Percentiles rank a stretch among this genome's conserved stretches.
Evolutionary conservation across 192 early-diverging fungal species (phyloP).

Genomic region (Backusella liffmaniae): DNA sequence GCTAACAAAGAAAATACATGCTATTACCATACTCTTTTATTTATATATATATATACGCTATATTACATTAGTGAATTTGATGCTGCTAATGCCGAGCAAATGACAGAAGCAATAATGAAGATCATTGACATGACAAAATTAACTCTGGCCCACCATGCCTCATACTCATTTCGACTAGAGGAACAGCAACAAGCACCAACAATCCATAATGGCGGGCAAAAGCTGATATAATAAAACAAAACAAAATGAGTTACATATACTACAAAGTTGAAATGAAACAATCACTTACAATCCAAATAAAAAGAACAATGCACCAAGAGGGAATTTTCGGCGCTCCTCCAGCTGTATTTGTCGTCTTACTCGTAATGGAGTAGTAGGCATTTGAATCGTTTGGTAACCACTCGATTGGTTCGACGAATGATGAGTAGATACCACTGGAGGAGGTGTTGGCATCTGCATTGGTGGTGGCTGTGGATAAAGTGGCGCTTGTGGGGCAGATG

Average conservation of each 20-base stretch:
- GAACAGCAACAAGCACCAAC: slow-evolving; percentile 25
- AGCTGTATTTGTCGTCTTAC: background rate
- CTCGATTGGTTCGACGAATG: background rate
- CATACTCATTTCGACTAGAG: slow-evolving; percentile 24
- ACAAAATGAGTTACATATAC: background rate
- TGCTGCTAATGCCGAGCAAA: background rate
- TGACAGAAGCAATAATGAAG: slow-evolving; percentile 4
- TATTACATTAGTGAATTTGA: background rate
- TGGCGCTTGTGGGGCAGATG: background rate
- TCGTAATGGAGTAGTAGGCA: background rate
- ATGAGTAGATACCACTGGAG: background rate
- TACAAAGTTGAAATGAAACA: background rate
- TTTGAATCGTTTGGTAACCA: slow-evolving; percentile 6
- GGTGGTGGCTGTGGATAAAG: background rate
- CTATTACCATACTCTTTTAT: background rate
- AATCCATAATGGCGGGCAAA: slow-evolving; percentile 19
- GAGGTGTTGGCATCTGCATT: background rate
- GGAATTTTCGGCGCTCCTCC: background rate
- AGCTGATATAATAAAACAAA: background rate
- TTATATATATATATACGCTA: background rate
- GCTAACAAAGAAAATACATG: background rate
- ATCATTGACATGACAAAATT: slow-evolving; percentile 19
- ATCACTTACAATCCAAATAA: slow-evolving; percentile 23
- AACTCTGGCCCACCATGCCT: slow-evolving; percentile 21
- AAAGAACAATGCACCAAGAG: slow-evolving; percentile 16